These are phyloP conservation scores for Pseudoscleropodium purum DNA, from an alignment of 225 moss, liverwort and hornwort genomes.

Conservation along the genomic window DNA sequence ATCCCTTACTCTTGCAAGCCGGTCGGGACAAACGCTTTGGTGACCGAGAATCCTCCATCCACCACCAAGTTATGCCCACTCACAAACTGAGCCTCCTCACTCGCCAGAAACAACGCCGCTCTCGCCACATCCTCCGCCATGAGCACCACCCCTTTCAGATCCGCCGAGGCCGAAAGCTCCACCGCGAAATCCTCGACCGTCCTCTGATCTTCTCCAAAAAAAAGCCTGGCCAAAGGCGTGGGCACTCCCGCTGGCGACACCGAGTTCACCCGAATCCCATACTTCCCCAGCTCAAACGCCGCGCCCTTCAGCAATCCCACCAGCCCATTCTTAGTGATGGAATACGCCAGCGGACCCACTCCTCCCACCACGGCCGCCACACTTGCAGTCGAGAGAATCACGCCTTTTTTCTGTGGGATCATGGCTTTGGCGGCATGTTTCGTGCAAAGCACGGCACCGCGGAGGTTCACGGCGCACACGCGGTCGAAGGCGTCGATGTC, in stretches of 20 bases:
- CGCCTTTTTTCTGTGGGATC: background rate
- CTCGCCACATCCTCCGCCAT: background rate
- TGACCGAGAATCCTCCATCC: conserved; percentile 13
- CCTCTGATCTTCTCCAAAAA: no score
- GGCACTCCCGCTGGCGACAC: background rate
- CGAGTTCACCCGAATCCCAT: conserved; percentile 11
- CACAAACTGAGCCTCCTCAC: background rate
- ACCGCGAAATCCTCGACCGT: background rate
- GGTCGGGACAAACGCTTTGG: background rate
- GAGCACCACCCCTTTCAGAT: background rate
- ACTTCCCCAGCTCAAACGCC: background rate
- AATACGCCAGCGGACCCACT: background rate
- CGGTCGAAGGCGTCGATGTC: conserved; percentile 6
- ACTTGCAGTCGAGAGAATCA: conserved; percentile 20
- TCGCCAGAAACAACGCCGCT: conserved; percentile 3
- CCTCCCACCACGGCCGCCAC: background rate
- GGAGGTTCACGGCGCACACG: conserved; percentile 1
- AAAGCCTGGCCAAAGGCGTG: background rate
- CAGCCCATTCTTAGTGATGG: background rate
- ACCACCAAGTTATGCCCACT: conserved; percentile 8
- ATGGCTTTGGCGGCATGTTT: conserved; percentile 33
- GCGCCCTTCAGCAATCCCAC: background rate
- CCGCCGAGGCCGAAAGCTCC: background rate
- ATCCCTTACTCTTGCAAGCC: background rate
- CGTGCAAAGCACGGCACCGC: conserved; percentile 7